Conservation (phyloP, 2,329 filamentous ascomycete species). For the Aspergillus proliferans region DNA sequence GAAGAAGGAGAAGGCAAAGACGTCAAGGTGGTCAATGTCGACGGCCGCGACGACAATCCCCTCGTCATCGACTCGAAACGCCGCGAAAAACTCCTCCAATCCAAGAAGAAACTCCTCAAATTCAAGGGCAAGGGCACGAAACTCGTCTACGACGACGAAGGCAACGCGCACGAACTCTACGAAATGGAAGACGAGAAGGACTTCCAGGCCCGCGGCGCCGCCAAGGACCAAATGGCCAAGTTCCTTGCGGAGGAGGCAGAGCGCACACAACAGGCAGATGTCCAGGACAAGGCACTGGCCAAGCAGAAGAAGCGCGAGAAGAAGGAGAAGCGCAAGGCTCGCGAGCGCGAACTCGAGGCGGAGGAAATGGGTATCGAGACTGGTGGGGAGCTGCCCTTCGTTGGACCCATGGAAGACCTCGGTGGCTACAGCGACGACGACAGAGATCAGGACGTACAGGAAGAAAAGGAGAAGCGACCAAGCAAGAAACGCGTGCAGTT, state of each 20-base stretch:
- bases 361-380: conserved; percentile 17
- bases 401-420: conserved; percentile 15
- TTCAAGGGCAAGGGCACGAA: conserved; percentile 82
- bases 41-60: conserved; percentile 60
- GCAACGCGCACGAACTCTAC: conserved; percentile 76
- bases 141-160: conserved; percentile 87
- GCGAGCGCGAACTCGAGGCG: conserved; percentile 30
- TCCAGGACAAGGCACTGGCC: conserved; percentile 72
- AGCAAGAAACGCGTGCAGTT: conserved; percentile 39
- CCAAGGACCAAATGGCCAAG: conserved; percentile 65
- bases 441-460: conserved; percentile 1
- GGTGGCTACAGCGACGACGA: conserved; percentile 8
- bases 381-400: conserved; percentile 10
- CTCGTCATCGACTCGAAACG: conserved; percentile 90
- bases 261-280: conserved; percentile 67
- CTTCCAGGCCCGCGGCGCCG: conserved; percentile 68
- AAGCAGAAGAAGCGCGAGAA: conserved; percentile 61
- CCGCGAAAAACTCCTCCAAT: conserved; percentile 87
- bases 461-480: conserved; percentile 21
- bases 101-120: conserved; percentile 89
- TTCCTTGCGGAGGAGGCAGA: conserved; percentile 73
- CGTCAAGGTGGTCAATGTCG: conserved; percentile 44
- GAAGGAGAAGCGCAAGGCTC: conserved; percentile 40
- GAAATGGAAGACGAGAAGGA: conserved; percentile 79
- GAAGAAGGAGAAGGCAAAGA: conserved; percentile 29